These are phyloP conservation scores for Aspergillus ochraceoroseus DNA, from an alignment of 2,329 filamentous ascomycete genomes.

Conservation along the genomic window DNA sequence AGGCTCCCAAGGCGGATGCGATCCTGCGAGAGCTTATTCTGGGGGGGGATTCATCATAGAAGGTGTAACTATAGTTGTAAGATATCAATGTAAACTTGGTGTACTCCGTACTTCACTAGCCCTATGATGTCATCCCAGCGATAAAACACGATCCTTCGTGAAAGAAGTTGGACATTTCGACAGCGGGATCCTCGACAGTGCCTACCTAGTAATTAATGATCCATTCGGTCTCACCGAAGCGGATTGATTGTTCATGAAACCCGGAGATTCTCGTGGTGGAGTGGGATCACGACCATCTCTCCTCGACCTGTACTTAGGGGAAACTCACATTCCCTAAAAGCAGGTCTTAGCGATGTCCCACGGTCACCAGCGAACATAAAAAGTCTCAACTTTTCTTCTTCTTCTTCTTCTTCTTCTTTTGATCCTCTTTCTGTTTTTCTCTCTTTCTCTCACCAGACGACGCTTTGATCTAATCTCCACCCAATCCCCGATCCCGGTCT, in stretches of 20 bases:
- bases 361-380: conserved; percentile 16
- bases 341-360: conserved; percentile 40
- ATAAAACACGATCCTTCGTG: conserved; percentile 10
- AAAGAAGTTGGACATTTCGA: too few species aligned
- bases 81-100: background rate
- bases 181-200: too few species aligned
- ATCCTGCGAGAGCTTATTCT: conserved; percentile 50
- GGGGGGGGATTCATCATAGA: conserved; percentile 8
- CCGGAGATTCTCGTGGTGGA: conserved; percentile 14
- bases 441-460: conserved; percentile 1
- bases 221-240: too few species aligned
- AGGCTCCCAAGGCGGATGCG: conserved; percentile 55
- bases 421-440: conserved; percentile 4
- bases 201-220: too few species aligned
- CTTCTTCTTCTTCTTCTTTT: background rate
- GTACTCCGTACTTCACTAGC: background rate
- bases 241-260: too few species aligned
- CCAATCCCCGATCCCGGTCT: conserved; percentile 11
- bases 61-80: background rate
- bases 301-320: conserved; percentile 49
- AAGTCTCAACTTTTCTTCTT: conserved; percentile 11
- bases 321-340: conserved; percentile 45
- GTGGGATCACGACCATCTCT: conserved; percentile 30
- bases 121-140: conserved; percentile 2
- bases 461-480: conserved; percentile 12